Conservation (phyloP, 2,329 filamentous ascomycete species). For the Hymenoscyphus fructigenus region DNA sequence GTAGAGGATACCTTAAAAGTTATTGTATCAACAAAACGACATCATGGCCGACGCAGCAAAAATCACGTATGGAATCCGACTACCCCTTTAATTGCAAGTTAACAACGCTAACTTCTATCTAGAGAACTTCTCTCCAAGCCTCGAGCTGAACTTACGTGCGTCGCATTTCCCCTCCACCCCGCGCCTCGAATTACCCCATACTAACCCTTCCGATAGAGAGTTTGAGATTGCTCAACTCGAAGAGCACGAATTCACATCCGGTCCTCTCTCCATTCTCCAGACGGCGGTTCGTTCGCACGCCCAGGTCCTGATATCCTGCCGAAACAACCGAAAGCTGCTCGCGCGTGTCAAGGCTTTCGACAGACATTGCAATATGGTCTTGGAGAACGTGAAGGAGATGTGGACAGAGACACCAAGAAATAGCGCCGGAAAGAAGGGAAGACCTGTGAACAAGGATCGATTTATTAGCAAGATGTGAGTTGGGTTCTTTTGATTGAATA, state of each 20-base stretch:
- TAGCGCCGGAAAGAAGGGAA: slow-evolving; percentile 82
- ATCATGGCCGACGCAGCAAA: slow-evolving; percentile 67
- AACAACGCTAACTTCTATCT: slow-evolving; percentile 28
- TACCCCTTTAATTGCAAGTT: not conserved
- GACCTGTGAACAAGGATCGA: slow-evolving; percentile 93
- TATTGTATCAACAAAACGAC: slow-evolving; percentile 26
- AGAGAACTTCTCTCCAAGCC: slow-evolving; percentile 90
- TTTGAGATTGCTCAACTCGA: slow-evolving; percentile 83
- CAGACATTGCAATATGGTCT: slow-evolving; percentile 97
- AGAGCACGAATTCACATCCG: slow-evolving; percentile 76
- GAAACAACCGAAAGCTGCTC: slow-evolving; percentile 97
- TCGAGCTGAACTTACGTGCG: slow-evolving; percentile 87
- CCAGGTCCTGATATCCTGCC: slow-evolving; percentile 94
- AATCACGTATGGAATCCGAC: slow-evolving; percentile 57
- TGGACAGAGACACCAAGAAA: slow-evolving; percentile 92
- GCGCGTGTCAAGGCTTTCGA: slow-evolving; percentile 98
- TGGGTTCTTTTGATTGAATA: slow-evolving; percentile 4
- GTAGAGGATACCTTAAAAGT: not conserved
- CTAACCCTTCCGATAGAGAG: slow-evolving; percentile 57
- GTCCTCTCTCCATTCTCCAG: slow-evolving; percentile 89
- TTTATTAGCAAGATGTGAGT: slow-evolving; percentile 96
- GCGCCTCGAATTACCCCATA: slow-evolving; percentile 2
- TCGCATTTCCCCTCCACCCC: slow-evolving; percentile 32
- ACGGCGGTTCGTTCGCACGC: slow-evolving; percentile 92
- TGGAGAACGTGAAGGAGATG: slow-evolving; percentile 99